Evolutionary conservation across 106 monocot genomes (phyloP).

Genomic region (Dioscorea dumetorum): DNA sequence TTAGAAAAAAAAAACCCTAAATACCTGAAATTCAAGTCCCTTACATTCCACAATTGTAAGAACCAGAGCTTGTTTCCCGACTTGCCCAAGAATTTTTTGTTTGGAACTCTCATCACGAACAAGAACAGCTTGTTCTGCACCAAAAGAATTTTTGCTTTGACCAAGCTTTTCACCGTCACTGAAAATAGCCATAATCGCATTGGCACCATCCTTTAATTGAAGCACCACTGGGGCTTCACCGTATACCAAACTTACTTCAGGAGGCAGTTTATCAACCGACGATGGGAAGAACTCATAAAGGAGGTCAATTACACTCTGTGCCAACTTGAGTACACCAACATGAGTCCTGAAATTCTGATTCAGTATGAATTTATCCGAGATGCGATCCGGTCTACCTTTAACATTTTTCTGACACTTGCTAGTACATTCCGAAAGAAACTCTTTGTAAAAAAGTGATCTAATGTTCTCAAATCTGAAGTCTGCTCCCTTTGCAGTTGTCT

Average conservation of each 20-base stretch:
- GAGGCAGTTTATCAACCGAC: constrained; percentile 40
- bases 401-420: not conserved
- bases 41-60: constrained; percentile 70
- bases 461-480: constrained; percentile 77
- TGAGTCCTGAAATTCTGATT: constrained; percentile 64
- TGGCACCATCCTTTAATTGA: constrained; percentile 34
- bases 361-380: constrained; percentile 44
- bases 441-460: constrained; percentile 47
- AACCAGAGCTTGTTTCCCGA: constrained; percentile 57
- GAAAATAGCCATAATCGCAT: constrained; percentile 62
- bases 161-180: constrained; percentile 9
- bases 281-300: constrained; percentile 43
- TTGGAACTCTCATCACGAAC: constrained; percentile 44
- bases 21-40: constrained; percentile 74
- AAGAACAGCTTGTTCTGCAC: constrained; percentile 66
- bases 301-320: constrained; percentile 51
- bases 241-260: constrained; percentile 48
- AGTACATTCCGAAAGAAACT: constrained; percentile 17
- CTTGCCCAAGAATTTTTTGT: constrained; percentile 20
- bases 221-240: constrained; percentile 63
- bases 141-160: constrained; percentile 33
- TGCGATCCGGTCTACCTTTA: constrained; percentile 5
- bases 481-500: constrained; percentile 61
- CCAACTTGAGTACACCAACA: constrained; percentile 52
- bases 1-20: too few species aligned